Conservation (phyloP, 2,329 filamentous ascomycete species). For the Parascedosporium putredinis region DNA sequence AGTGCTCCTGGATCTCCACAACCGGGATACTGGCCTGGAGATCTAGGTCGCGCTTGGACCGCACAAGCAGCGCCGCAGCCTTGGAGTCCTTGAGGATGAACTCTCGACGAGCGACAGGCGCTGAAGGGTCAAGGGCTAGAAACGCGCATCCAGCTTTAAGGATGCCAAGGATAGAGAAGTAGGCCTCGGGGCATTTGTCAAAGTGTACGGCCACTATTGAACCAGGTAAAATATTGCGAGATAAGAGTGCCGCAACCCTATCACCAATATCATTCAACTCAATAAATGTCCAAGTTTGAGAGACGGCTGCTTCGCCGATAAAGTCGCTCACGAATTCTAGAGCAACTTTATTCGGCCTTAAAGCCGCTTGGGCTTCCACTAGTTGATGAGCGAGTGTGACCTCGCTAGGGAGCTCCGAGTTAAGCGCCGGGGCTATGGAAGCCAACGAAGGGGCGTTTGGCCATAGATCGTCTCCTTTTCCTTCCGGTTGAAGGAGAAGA, state of each 20-base stretch:
- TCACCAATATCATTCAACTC: slow-evolving; percentile 64
- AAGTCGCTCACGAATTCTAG: slow-evolving; percentile 64
- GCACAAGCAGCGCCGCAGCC: slow-evolving; percentile 51
- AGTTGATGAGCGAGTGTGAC: slow-evolving; percentile 64
- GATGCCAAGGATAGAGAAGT: slow-evolving; percentile 71
- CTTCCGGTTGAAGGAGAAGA: slow-evolving; percentile 40
- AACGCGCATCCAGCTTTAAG: slow-evolving; percentile 76
- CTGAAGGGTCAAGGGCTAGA: slow-evolving; percentile 66
- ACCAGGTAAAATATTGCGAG: slow-evolving; percentile 39
- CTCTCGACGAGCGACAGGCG: slow-evolving; percentile 60
- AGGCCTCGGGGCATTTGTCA: slow-evolving; percentile 75
- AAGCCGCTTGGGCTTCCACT: slow-evolving; percentile 56
- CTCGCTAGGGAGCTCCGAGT: slow-evolving; percentile 44
- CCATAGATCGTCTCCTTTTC: slow-evolving; percentile 27
- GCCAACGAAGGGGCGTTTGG: slow-evolving; percentile 32
- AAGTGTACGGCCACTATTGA: slow-evolving; percentile 66
- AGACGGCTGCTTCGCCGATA: slow-evolving; percentile 16
- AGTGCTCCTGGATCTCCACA: background rate
- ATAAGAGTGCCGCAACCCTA: slow-evolving; percentile 56
- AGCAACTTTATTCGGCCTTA: slow-evolving; percentile 46
- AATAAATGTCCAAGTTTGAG: slow-evolving; percentile 57
- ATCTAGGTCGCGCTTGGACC: background rate
- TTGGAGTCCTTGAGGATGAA: slow-evolving; percentile 70
- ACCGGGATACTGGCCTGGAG: background rate
- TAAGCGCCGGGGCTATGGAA: slow-evolving; percentile 55